Percentiles rank a stretch among this genome's conserved stretches.
phyloP scores from a whole-genome alignment of 2,329 filamentous ascomycete genomes.

The Ophiostoma piceae region DNA sequence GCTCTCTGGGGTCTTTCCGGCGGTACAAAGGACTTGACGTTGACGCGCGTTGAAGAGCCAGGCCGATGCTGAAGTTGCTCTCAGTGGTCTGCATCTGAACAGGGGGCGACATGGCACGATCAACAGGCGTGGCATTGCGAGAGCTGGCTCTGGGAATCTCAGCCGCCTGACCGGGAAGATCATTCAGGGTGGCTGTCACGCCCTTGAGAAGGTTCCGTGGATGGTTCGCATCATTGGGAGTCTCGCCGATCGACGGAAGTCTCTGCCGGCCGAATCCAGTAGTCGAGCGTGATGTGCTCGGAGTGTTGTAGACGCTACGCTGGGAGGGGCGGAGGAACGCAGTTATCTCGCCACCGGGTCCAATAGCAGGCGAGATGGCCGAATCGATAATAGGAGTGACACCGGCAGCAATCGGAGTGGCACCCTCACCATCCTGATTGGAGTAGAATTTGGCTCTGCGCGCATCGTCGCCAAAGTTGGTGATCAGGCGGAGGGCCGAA shows the following conservation, averaged over 20 bases:
- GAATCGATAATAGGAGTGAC: conserved; percentile 83
- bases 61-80: conserved; percentile 35
- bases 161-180: not conserved
- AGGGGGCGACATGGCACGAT: conserved; percentile 35
- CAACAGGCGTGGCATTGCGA: not conserved
- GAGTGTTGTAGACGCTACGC: conserved; percentile 64
- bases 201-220: conserved; percentile 33
- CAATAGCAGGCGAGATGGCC: conserved; percentile 64
- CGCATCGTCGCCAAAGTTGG: conserved; percentile 63
- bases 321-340: conserved; percentile 63
- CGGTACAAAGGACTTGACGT: conserved; percentile 59
- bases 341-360: conserved; percentile 59
- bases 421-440: conserved; percentile 47
- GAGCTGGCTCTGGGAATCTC: not conserved
- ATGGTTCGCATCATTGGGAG: conserved; percentile 36
- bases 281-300: conserved; percentile 58
- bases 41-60: conserved; percentile 57
- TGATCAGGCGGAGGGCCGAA: conserved; percentile 84
- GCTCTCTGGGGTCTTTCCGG: conserved; percentile 44
- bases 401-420: conserved; percentile 75
- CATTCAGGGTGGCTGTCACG: not conserved
- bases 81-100: conserved; percentile 36
- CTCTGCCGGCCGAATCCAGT: conserved; percentile 58
- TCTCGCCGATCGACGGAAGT: conserved; percentile 74
- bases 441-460: conserved; percentile 60